Base-by-base conservation (phyloP, 441 rosid species). In the Biscutella auriculata region DNA sequence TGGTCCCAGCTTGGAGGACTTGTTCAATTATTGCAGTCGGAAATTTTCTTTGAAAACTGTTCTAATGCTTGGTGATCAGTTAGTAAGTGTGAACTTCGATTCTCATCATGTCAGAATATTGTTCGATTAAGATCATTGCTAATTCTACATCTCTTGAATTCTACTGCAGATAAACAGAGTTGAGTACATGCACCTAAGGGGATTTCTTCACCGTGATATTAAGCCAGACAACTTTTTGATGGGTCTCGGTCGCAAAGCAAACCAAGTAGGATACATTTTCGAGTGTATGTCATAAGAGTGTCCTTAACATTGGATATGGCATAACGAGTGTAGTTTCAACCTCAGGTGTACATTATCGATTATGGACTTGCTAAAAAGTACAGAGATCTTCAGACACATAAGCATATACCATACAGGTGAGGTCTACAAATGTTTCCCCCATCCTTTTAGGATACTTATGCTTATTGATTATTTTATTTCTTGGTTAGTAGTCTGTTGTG, bases 141-240 rank as follows among this genome's bases (percentile, higher is more conserved):
- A 11, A 50, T 17, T 11, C n/a, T 49, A 30, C 12, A 26, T 13
- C 17, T 23, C 39, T 66, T 11, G 10, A 41, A 35, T 5, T 40
- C 23, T 32, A 12, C 11, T 53, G 16, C 29, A 83, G 89, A 53
- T 83, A 63, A 83, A 73, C 65, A 83, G 89, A 75, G 82, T 83
- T 61, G 89, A 83, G 68, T 80, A 75, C 37, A 83, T 80, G 89
- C 89, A 83, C 43, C 68, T 72, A 7, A 73, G 84, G 32, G 89
- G 89, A 25, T 83, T 83, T 68, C 84, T 83, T 53, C 89, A 83
- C 56, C 89, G 89, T 70, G 89, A 83, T 74, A 78, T 83, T 48
- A 83, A 83, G 71, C 89, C 89, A 3, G 86, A 83, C 57, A 83
- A 80, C 78, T 83, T 80, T 49, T 72, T 83, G 73, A 83, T 83